Base-by-base conservation (phyloP, 306 rosid species). In the Cicer judaicum region DNA sequence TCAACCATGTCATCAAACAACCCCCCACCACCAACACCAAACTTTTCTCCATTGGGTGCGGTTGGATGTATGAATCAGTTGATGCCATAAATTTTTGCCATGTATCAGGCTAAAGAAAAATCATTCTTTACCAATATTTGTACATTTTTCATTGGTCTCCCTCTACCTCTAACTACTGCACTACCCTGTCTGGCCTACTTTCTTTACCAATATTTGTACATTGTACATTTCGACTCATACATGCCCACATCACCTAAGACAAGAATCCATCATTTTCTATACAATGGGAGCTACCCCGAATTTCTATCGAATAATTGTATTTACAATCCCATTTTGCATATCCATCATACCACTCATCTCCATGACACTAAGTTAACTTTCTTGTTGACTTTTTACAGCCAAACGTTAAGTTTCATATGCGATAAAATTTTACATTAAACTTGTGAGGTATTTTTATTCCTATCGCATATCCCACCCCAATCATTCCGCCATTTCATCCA, bases 71-170 rank as follows among this genome's bases (percentile, higher is more conserved):
- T 21, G 13, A n/a, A 56, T 56, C 39, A 56, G 10, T 56, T 21
- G 63, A 56, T 56, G 38, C 40, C 63, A 56, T 10, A 10, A 56
- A 56, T 21, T 56, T 7, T 56, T 52, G 62, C 62, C 62, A 19
- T 55, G 62, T 16, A 55, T 16, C 34, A 19, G 39, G 39, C 38
- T 13, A 55, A 55, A 55, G 7, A 55, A 14, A 55, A 55, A 55
- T 38, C 10, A 55, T 6, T n/a, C 9, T 24, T 24, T 24, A 24
- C 34, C 34, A 24, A 24, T 24, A 24, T 24, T 24, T 24, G 14
- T 13, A 49, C 19, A 24, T 24, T 50, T 50, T 50, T 49, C 19
- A 8, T 50, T 50, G 55, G 55, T 50, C 55, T 50, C 19, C 55
- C 18, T 50, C 55, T 8, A 50, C 55, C 19, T 18, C 34, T 24